Percentiles rank a stretch among this genome's conserved stretches.
Evolutionary conservation across 306 rosid genomes (phyloP).

Genomic region (Notholithocarpus densiflorus): DNA sequence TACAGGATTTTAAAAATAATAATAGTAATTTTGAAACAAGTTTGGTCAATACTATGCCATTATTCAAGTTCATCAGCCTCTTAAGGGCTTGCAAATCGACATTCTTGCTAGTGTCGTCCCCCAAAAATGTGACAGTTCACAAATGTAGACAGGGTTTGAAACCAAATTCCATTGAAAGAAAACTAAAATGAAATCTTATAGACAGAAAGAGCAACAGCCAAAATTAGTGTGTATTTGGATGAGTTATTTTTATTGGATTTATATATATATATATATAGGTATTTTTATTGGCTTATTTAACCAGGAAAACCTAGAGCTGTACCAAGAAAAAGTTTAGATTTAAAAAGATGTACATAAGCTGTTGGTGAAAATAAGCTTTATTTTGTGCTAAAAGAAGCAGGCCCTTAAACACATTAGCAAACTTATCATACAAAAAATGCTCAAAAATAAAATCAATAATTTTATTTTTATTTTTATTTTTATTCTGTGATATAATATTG

Average conservation of each 20-base stretch:
- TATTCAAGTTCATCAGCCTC: background rate
- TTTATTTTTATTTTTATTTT: no score
- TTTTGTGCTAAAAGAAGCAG: no score
- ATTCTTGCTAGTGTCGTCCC: background rate
- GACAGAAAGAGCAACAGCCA: background rate
- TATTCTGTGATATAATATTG: no score
- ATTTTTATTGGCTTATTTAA: no score
- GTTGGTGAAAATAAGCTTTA: no score
- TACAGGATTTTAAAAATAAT: background rate
- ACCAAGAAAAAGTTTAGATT: no score
- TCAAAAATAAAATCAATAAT: background rate
- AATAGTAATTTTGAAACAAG: background rate
- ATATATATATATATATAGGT: no score
- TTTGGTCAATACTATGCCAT: background rate
- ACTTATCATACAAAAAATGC: background rate
- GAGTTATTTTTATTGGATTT: slow-evolving; percentile 35
- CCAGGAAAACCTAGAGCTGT: no score
- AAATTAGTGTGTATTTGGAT: no score
- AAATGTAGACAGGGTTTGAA: background rate
- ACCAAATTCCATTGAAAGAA: background rate
- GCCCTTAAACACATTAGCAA: slow-evolving; percentile 17
- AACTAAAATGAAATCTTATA: background rate
- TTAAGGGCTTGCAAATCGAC: slow-evolving; percentile 10
- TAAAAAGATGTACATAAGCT: no score
- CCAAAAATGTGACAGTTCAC: background rate